Evolutionary conservation across 768 basidiomycete species (phyloP).

Genomic region (Naganishia vaughanmartiniae): DNA sequence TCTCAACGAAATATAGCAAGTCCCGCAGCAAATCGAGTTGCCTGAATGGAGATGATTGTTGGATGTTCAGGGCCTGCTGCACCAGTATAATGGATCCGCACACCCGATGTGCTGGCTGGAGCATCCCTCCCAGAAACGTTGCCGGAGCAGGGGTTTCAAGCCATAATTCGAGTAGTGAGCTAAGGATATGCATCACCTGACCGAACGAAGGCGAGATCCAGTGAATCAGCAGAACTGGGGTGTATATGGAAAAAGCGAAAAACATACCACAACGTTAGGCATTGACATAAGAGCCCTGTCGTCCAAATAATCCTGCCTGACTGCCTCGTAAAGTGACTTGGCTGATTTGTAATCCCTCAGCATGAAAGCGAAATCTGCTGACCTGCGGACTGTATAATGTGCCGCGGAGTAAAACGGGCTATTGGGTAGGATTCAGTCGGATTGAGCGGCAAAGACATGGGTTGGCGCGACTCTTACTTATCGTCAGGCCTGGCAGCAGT

Average conservation of each 20-base stretch:
- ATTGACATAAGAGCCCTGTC: conserved; percentile 52
- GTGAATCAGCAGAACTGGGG: not conserved
- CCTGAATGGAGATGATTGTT: not conserved
- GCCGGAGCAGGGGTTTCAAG: not conserved
- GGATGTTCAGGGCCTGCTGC: not conserved
- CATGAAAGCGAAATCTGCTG: conserved; percentile 93
- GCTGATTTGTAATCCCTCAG: conserved; percentile 87
- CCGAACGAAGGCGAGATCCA: not conserved
- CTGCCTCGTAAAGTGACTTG: conserved; percentile 73
- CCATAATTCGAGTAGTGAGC: not conserved
- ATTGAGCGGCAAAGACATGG: not conserved
- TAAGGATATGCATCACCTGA: not conserved
- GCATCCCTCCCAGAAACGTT: not conserved
- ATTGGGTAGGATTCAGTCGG: not conserved
- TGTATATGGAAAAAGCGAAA: not conserved
- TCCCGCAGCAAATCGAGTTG: not conserved
- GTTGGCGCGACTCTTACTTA: conserved; percentile 51
- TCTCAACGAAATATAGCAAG: not conserved
- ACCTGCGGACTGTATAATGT: conserved; percentile 59
- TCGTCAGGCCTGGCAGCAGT: conserved; percentile 46
- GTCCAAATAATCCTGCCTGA: conserved; percentile 66
- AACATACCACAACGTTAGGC: conserved; percentile 70
- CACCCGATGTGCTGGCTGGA: not conserved
- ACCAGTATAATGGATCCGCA: not conserved
- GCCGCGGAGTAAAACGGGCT: conserved; percentile 48